phyloP scores from a whole-genome alignment of 306 rosid genomes.

The Prosopis cineraria region DNA sequence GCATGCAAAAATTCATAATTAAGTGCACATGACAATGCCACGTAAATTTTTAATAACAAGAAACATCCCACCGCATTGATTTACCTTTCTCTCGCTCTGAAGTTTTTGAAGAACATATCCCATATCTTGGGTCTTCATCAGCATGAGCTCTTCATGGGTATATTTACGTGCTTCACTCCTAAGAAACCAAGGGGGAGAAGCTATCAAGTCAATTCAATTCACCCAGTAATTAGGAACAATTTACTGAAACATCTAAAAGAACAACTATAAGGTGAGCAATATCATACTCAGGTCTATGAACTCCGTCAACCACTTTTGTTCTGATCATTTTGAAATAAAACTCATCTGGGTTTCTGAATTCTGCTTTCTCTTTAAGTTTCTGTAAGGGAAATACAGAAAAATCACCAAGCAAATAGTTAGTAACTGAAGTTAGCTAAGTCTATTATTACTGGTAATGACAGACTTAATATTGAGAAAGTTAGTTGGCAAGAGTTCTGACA shows the following conservation, averaged over 20 bases:
- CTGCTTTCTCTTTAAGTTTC: conserved; percentile 82
- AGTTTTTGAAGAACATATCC: conserved; percentile 76
- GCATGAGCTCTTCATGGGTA: conserved; percentile 67
- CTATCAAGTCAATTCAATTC: neutral
- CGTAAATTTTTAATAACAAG: conserved; percentile 10
- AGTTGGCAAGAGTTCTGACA: too few species aligned
- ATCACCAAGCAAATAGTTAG: neutral
- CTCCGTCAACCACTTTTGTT: conserved; percentile 64
- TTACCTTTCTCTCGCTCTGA: conserved; percentile 84
- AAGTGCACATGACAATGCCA: neutral
- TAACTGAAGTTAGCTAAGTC: too few species aligned
- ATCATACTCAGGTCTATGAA: conserved; percentile 63
- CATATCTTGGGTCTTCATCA: conserved; percentile 89
- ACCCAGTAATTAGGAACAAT: neutral
- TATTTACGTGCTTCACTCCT: conserved; percentile 81
- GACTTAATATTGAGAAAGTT: too few species aligned
- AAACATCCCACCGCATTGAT: conserved; percentile 1
- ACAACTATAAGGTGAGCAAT: neutral
- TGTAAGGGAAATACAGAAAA: conserved; percentile 34
- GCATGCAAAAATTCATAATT: conserved; percentile 32
- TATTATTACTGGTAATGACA: too few species aligned
- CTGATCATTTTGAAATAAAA: conserved; percentile 82
- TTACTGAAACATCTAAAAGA: neutral
- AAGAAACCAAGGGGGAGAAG: neutral
- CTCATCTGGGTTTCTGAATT: conserved; percentile 76